These are phyloP conservation scores for Nannochloropsis gaditana DNA, from an alignment of 108 stramenopile genomes.

Conservation along the genomic window DNA sequence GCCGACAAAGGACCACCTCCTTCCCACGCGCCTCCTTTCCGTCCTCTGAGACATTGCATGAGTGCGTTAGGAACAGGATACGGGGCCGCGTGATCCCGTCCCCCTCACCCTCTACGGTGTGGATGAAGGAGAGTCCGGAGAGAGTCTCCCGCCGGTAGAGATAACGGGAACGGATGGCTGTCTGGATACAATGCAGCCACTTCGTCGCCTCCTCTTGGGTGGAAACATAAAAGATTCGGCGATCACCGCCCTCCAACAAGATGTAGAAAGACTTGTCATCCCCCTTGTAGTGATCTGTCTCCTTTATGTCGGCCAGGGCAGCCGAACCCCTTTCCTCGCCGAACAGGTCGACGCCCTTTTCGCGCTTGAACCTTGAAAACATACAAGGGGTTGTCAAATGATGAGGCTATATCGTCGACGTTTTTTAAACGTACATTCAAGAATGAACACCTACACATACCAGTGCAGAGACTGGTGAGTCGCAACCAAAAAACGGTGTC, in stretches of 20 bases:
- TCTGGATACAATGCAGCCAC: background rate
- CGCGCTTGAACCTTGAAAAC: conserved; percentile 27
- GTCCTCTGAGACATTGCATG: background rate
- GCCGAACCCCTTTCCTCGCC: conserved; percentile 34
- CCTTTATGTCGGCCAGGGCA: conserved; percentile 11
- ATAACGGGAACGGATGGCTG: background rate
- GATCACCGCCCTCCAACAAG: background rate
- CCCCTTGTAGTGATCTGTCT: background rate
- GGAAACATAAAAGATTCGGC: background rate
- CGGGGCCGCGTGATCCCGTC: background rate
- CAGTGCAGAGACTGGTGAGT: background rate
- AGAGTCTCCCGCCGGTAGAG: background rate
- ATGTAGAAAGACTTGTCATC: background rate
- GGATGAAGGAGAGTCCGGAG: background rate
- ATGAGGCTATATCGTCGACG: too few species aligned
- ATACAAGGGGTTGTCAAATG: too few species aligned
- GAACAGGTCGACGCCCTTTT: conserved; percentile 28
- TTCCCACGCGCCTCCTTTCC: background rate
- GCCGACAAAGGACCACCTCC: background rate
- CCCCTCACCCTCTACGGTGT: background rate
- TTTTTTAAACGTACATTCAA: too few species aligned
- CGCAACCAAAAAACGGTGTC: conserved; percentile 16
- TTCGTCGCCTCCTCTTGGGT: background rate
- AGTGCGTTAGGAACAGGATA: background rate
- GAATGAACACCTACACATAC: background rate